Evolutionary conservation across 192 early-diverging fungal species (phyloP).

Genomic region (Backusella psychrophila): DNA sequence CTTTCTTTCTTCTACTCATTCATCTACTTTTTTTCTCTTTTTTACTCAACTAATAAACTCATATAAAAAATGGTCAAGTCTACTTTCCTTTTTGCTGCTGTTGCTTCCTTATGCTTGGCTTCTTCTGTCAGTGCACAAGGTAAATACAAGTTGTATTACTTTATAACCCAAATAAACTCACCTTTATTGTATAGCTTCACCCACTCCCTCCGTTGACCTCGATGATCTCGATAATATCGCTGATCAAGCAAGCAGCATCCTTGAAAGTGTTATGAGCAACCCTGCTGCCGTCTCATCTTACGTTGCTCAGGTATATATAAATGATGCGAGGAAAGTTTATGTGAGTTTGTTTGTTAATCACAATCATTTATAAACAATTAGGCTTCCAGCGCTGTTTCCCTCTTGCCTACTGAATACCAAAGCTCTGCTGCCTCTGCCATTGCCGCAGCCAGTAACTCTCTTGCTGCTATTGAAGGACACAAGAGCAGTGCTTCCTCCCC

Average conservation of each 20-base stretch:
- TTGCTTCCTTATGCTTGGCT: neutral
- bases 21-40: neutral
- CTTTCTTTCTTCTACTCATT: neutral
- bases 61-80: constrained; percentile 4
- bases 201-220: neutral
- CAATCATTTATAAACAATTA: neutral
- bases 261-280: neutral
- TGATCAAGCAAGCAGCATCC: neutral
- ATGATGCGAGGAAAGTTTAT: neutral
- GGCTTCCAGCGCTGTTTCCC: neutral
- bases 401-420: neutral
- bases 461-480: neutral
- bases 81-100: neutral
- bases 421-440: neutral
- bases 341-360: neutral
- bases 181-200: neutral
- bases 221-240: neutral
- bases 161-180: neutral
- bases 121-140: neutral
- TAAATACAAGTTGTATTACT: neutral
- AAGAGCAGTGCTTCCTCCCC: neutral
- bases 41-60: neutral
- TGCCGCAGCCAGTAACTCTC: neutral
- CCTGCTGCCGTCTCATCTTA: neutral
- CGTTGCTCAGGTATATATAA: neutral